Base-by-base conservation (phyloP, 2,329 filamentous ascomycete species). In the Gaeumannomyces sp. region DNA sequence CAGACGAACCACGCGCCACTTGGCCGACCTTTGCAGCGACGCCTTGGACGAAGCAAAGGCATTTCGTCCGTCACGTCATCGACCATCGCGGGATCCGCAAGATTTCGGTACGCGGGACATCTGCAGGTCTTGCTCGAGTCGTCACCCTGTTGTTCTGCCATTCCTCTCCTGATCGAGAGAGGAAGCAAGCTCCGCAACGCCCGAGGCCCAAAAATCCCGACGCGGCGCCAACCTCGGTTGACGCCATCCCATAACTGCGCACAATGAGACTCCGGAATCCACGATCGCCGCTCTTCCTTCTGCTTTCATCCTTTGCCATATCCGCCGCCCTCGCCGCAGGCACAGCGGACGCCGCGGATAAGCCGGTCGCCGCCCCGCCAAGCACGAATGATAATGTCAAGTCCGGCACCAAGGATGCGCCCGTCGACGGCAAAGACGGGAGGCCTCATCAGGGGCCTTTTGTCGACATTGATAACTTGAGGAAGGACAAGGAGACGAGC, bases 371-470 rank as follows among this genome's bases (percentile, higher is more conserved):
- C 45, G 22, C 72, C 64, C 61, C 69, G 35, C 64, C 67, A 3
- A 31, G 62, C 60, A 67, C 71, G 13, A 66, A 68, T 59, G 68
- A 71, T 31, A 78, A 77, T 67, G 67, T 66, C 57, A 77, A 77
- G 64, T 72, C 73, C 13, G 80, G 81, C 38, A 82, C 79, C 65
- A 93, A 93, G 75, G 89, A 95, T 79, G 92, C 91, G 65, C 94
- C 94, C 0, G 89, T 97, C 27, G 95, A 98, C 74, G 93, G 93
- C 60, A 89, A 90, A 71, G 95, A 98, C 78, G 95, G 95, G 61
- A 95, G 93, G 78, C 95, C 95, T 60, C 94, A 97, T 74, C 86
- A 89, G 27, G 95, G 95, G 1, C 95, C 95, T 7, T 89, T 86
- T 72, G 87, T 93, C 65, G 86, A 88, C 67, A 84, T 81, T 22